Evolutionary conservation across 2,329 filamentous ascomycete species (phyloP).

Genomic region (Phaeosphaeriaceae sp.): DNA sequence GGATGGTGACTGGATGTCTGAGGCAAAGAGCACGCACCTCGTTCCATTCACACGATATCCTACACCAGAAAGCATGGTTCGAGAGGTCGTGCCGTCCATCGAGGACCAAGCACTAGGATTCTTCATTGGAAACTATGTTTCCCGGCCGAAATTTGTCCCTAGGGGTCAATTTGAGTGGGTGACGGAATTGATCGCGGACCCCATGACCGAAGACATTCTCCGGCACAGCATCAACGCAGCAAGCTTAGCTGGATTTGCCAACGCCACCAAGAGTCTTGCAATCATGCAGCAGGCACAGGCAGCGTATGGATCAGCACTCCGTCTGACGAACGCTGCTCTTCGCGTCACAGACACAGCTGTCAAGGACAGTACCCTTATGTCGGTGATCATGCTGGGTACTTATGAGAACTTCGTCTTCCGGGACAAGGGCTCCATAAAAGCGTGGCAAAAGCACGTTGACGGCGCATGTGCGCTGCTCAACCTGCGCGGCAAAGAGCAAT

Average conservation of each 20-base stretch:
- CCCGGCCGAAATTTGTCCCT: slow-evolving; percentile 27
- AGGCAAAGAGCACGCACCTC: background rate
- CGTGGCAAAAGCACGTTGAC: slow-evolving; percentile 43
- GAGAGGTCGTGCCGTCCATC: slow-evolving; percentile 25
- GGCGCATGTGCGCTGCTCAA: slow-evolving; percentile 42
- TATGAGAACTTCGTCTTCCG: slow-evolving; percentile 43
- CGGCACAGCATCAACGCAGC: slow-evolving; percentile 31
- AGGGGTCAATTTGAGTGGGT: slow-evolving; percentile 39
- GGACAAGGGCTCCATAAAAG: slow-evolving; percentile 32
- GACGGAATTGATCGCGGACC: slow-evolving; percentile 24
- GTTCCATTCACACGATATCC: slow-evolving; percentile 11
- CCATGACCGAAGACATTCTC: slow-evolving; percentile 25
- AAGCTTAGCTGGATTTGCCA: slow-evolving; percentile 32
- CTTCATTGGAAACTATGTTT: slow-evolving; percentile 40
- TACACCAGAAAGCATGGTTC: slow-evolving; percentile 17
- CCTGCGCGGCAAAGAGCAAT: slow-evolving; percentile 37
- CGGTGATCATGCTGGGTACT: slow-evolving; percentile 42
- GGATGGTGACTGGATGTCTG: background rate
- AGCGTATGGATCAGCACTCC: slow-evolving; percentile 34
- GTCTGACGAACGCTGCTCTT: slow-evolving; percentile 33
- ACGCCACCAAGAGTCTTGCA: slow-evolving; percentile 25
- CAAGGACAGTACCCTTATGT: slow-evolving; percentile 36
- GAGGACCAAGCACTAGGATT: slow-evolving; percentile 40
- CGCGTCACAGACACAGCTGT: slow-evolving; percentile 18
- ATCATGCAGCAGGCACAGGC: slow-evolving; percentile 33